Percentiles rank a stretch among this genome's conserved stretches.
Evolutionary conservation across 805 yeast species (phyloP).

Genomic region (Candida rishiriensis): DNA sequence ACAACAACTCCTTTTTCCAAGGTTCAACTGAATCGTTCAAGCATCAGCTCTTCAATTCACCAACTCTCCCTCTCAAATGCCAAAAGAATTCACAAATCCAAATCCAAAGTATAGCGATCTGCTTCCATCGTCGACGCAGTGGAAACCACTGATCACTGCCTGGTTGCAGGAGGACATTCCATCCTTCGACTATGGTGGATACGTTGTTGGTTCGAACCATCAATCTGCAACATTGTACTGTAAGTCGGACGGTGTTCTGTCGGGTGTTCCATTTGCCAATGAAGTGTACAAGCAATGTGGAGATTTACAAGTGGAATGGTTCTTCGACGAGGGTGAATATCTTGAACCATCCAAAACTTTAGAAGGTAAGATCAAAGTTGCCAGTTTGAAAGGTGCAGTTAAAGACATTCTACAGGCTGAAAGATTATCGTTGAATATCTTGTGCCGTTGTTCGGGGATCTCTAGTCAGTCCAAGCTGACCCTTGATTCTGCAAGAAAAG

Average conservation of each 20-base stretch:
- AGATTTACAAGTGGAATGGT: constrained; percentile 63
- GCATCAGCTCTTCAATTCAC: no score
- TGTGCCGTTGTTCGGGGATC: constrained; percentile 82
- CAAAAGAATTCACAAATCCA: constrained; percentile 25
- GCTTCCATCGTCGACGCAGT: constrained; percentile 69
- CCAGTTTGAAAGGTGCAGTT: constrained; percentile 75
- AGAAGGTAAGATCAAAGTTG: constrained; percentile 63
- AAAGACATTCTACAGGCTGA: constrained; percentile 78
- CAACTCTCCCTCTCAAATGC: neutral
- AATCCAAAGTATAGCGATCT: constrained; percentile 41
- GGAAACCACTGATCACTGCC: constrained; percentile 74
- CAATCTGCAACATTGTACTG: constrained; percentile 77
- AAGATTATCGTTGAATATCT: constrained; percentile 75
- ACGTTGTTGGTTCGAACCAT: constrained; percentile 75
- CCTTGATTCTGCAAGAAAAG: constrained; percentile 53
- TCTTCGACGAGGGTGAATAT: constrained; percentile 60
- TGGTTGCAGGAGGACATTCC: constrained; percentile 90
- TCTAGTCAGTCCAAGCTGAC: constrained; percentile 70
- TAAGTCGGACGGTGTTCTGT: constrained; percentile 73
- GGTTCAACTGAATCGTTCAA: no score
- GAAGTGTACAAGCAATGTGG: constrained; percentile 80
- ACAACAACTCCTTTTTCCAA: no score
- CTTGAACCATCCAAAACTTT: constrained; percentile 37
- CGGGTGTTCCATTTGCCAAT: constrained; percentile 85
- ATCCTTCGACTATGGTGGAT: constrained; percentile 91